These are phyloP conservation scores for Angomonas deanei DNA, from an alignment of 208 protist species.

Conservation along the genomic window DNA sequence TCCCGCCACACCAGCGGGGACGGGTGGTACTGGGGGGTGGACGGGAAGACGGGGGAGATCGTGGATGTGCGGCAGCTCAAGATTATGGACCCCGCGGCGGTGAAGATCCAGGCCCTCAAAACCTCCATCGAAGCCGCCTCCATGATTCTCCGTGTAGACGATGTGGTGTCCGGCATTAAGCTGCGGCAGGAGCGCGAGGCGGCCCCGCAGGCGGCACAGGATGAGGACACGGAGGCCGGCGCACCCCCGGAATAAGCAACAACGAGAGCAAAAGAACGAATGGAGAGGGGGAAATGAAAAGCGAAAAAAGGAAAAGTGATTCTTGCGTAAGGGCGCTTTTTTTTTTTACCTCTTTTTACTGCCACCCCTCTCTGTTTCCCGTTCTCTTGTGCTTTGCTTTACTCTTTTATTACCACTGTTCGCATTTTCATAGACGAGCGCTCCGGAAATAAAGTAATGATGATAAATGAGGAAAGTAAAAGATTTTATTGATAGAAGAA, in stretches of 20 bases:
- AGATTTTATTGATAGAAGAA: too few species aligned
- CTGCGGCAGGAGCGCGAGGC: slow-evolving; percentile 53
- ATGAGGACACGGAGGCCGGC: slow-evolving; percentile 55
- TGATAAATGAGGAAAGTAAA: too few species aligned
- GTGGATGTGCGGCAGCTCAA: slow-evolving; percentile 94
- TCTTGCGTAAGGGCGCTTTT: not conserved
- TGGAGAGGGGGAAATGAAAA: not conserved
- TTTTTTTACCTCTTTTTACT: not conserved
- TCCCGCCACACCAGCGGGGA: slow-evolving; percentile 89
- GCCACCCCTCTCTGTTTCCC: too few species aligned
- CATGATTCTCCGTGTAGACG: slow-evolving; percentile 99
- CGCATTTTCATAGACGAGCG: too few species aligned
- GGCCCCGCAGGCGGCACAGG: slow-evolving; percentile 51
- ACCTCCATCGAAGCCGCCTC: slow-evolving; percentile 97
- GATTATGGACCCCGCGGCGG: slow-evolving; percentile 97
- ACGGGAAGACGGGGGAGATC: slow-evolving; percentile 95
- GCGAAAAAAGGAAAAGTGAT: not conserved
- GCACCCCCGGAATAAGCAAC: slow-evolving; percentile 23
- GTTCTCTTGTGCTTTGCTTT: too few species aligned
- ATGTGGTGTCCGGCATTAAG: slow-evolving; percentile 97
- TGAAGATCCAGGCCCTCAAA: slow-evolving; percentile 98
- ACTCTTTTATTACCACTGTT: too few species aligned
- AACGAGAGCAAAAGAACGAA: not conserved
- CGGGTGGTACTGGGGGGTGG: slow-evolving; percentile 94
- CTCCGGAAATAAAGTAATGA: too few species aligned